Evolutionary conservation across 495 filamentous ascomycete genomes (phyloP).

Genomic region (Neurospora tetraspora): DNA sequence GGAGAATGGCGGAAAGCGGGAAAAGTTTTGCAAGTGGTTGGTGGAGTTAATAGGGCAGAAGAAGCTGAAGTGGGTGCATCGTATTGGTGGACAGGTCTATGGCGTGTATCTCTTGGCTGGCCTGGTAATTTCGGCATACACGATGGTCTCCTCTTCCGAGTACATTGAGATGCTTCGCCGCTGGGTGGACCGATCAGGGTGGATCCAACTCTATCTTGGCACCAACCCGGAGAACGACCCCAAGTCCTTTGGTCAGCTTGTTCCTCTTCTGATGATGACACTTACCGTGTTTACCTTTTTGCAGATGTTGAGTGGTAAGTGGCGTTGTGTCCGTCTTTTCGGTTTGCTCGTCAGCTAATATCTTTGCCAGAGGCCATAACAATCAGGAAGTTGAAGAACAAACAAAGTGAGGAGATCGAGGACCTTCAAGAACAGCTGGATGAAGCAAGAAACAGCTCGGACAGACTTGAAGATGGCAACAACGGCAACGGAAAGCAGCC

Average conservation of each 20-base stretch:
- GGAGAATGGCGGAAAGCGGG: slow-evolving; percentile 9
- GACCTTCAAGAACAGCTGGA: neutral
- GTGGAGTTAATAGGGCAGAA: neutral
- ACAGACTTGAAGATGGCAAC: neutral
- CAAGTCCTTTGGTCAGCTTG: slow-evolving; percentile 27
- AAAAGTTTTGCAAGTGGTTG: neutral
- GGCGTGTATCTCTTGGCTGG: slow-evolving; percentile 16
- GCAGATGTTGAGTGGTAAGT: slow-evolving; percentile 23
- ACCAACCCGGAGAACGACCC: slow-evolving; percentile 23
- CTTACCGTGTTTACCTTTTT: slow-evolving; percentile 23
- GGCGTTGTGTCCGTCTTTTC: neutral
- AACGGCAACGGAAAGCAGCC: neutral
- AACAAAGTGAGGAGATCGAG: neutral
- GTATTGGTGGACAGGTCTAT: slow-evolving; percentile 7
- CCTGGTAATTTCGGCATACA: slow-evolving; percentile 8
- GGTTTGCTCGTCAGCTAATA: neutral
- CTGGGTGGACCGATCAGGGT: slow-evolving; percentile 23
- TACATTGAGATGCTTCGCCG: slow-evolving; percentile 20
- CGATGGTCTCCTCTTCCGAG: slow-evolving; percentile 7
- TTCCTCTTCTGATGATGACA: slow-evolving; percentile 21
- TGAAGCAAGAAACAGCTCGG: neutral
- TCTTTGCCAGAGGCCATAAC: neutral
- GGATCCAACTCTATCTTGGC: slow-evolving; percentile 13
- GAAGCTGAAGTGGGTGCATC: slow-evolving; percentile 4
- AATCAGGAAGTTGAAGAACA: neutral